Evolutionary conservation across 768 basidiomycete genomes (phyloP), one percentile per base, ranked within the genome.

Genomic region (Suillus fuscotomentosus): DNA sequence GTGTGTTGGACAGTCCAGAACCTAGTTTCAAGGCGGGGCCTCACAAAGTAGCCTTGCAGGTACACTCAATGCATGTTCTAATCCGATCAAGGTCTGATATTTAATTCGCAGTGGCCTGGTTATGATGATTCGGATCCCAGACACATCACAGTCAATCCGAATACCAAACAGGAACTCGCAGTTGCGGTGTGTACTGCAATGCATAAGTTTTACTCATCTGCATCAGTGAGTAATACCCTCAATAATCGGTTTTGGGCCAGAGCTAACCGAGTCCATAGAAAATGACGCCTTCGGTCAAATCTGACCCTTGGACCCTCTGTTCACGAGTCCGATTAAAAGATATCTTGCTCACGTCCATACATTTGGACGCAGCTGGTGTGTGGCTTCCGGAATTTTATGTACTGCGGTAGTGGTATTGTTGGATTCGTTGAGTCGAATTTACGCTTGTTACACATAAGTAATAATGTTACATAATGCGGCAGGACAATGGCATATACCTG

Each of bases 361-460:
- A 71, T 62, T 70, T 69, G 42, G 69, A 74, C 47, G 60, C 31
- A 31, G 31, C 65, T 17, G 68, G 67, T 13, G 45, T 67, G 1
- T 75, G 74, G 73, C 51, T 74, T 2, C 74, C 74, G 20, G 70
- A 75, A 31, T 54, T 75, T 53, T 71, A 74, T 51, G 69, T 75
- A 61, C 66, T 74, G 4, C 24, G 41, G 41, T 59, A 42, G 11
- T 27, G 41, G 34, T 38, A 42, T 59, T 27, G 3, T 41, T 27
- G 5, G 17, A 59, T 59, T 41, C 3, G 24, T 31, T 4, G 39
- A 59, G 17, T 59, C 24, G 39, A 42, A 39, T 42, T 15, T 17
- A 20, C 17, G 24, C 17, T 59, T 5, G 17, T 42, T 13, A 13
- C 57, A n/a, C 20, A n/a, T 54, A 54, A 31, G 31, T 31, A 31